Base-by-base conservation (phyloP, 1,284 basidiomycete species). In the Ganoderma sinense region DNA sequence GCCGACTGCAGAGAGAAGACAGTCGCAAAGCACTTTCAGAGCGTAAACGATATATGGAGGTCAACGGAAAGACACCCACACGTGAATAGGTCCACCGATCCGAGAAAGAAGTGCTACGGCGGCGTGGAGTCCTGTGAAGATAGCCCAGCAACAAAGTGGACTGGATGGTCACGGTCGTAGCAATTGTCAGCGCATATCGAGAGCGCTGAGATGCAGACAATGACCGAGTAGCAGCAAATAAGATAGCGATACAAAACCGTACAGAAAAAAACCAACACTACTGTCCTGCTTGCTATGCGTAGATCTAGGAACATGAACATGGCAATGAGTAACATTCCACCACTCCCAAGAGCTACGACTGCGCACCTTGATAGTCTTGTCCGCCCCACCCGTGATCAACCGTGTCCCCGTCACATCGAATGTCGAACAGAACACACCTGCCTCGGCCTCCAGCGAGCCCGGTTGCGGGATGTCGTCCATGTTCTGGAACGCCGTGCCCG, bases 381-480 rank as follows among this genome's bases (percentile, higher is more conserved):
- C 97, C 10, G 97, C 97, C 29, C 97, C 94, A 62, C 97, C 98
- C 1, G 97, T 99, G 74, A 99, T 97, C 70, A 99, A 82, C 60
- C 98, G 86, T 41, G 97, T 97, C 2, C 97, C 98, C 0, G 97
- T 99, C 80, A 92, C 87, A 81, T 99, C 97, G 82, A 99, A 99
- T 5, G 96, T 95, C 20, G 97, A 98, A 80, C 96, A 98, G 85
- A 99, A 97, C 4, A 96, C 89, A 74, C 97, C 93, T 31, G 97
- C 91, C 81, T 99, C 97, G 1, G 97, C 97, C 78, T 99, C 97
- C 43, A 99, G 87, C 51, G 96, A 98, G 26, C 97, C 98, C 0
- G 97, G 97, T 80, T 99, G 98, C 0, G 97, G 97, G 16, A 97
- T 89, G 78, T 99, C 97, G 66, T 97, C 94, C 81, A 97, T 83